Conservation (phyloP, 352 stramenopile genomes). For the Phytophthora aleatoria region DNA sequence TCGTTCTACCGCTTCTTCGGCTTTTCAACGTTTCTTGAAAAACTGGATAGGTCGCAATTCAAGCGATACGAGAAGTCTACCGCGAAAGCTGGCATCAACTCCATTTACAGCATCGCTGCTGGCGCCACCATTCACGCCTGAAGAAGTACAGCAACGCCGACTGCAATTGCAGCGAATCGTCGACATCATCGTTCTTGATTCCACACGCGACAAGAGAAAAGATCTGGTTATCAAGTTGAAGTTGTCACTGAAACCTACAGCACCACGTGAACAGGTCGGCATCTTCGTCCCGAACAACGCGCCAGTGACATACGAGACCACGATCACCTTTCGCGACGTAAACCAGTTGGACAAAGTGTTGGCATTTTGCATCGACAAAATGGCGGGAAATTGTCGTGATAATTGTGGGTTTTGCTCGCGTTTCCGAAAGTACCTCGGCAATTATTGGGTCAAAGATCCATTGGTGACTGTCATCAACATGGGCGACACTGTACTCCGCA, state of each 20-base stretch:
- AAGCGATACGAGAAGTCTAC: neutral
- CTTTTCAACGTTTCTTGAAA: conserved; percentile 7
- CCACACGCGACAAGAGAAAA: conserved; percentile 27
- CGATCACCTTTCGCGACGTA: conserved; percentile 17
- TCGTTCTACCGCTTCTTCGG: neutral
- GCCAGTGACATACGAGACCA: neutral
- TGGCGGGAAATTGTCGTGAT: neutral
- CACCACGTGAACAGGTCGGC: conserved; percentile 5
- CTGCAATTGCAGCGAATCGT: conserved; percentile 23
- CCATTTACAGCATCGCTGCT: conserved; percentile 16
- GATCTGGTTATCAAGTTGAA: conserved; percentile 19
- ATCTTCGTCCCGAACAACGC: conserved; percentile 23
- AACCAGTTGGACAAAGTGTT: conserved; percentile 20
- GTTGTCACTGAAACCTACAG: conserved; percentile 16
- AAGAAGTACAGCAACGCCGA: conserved; percentile 1
- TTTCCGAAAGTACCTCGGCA: conserved; percentile 10
- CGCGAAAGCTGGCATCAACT: conserved; percentile 13
- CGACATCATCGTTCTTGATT: conserved; percentile 17
- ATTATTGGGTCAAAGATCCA: conserved; percentile 11
- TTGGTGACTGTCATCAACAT: conserved; percentile 15
- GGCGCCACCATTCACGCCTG: neutral
- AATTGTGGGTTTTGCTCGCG: conserved; percentile 21
- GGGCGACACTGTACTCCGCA: conserved; percentile 18
- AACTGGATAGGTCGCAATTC: conserved; percentile 6
- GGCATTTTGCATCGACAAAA: conserved; percentile 19